phyloP scores from a whole-genome alignment of 2,329 filamentous ascomycete species.

The Aphanoascus verrucosus region DNA sequence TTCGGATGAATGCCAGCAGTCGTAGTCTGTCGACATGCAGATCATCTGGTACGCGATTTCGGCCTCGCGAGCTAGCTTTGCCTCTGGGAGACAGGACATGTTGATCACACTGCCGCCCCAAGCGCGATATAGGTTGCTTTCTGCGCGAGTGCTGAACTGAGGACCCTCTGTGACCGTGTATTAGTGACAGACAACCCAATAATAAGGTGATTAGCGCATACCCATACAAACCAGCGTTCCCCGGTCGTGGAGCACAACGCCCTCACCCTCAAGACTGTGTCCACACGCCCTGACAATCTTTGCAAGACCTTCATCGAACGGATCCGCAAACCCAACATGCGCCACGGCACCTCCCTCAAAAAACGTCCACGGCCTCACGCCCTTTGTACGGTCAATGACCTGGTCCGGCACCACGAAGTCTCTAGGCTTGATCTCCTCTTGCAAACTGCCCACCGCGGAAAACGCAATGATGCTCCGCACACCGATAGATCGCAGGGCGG shows the following conservation, averaged over 20 bases:
- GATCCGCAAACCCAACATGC: constrained; percentile 91
- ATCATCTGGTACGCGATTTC: constrained; percentile 98
- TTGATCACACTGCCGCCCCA: constrained; percentile 96
- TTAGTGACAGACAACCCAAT: neutral
- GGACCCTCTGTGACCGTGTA: constrained; percentile 63
- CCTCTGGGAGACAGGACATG: constrained; percentile 92
- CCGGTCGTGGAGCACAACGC: constrained; percentile 69
- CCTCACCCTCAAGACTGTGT: constrained; percentile 65
- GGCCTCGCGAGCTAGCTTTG: constrained; percentile 90
- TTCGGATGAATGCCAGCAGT: constrained; percentile 75
- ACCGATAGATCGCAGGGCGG: constrained; percentile 83
- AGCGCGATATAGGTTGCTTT: constrained; percentile 85
- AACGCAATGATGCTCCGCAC: constrained; percentile 90
- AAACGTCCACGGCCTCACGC: constrained; percentile 86
- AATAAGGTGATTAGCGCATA: constrained; percentile 35
- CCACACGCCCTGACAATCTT: constrained; percentile 70
- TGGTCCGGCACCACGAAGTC: constrained; percentile 97
- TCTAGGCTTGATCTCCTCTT: constrained; percentile 84
- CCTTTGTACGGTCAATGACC: constrained; percentile 95
- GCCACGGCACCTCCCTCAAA: constrained; percentile 75
- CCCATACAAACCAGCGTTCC: constrained; percentile 89
- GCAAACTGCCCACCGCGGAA: constrained; percentile 83
- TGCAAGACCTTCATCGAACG: constrained; percentile 72
- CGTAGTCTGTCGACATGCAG: constrained; percentile 98
- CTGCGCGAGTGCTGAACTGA: constrained; percentile 91